A percentile compares a stretch with the other conserved stretches of the same genome.
Evolutionary conservation across 176 grass and related monocot species (phyloP).

Genomic region (Aegilops sharonensis): DNA sequence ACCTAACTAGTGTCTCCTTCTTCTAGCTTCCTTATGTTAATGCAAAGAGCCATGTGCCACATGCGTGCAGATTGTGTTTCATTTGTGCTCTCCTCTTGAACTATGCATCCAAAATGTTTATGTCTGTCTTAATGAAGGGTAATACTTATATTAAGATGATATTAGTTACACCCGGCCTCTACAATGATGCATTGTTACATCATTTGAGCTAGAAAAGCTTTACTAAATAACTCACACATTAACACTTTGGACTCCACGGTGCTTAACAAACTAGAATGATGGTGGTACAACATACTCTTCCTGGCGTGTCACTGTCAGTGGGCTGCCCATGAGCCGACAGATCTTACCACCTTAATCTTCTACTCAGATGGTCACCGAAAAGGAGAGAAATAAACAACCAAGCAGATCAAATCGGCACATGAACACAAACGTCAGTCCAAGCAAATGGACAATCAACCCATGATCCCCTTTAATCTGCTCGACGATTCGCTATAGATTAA

Average conservation of each 20-base stretch:
- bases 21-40: no score
- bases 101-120: no score
- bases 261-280: not conserved
- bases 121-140: no score
- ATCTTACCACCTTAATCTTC: not conserved
- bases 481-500: conserved; percentile 9
- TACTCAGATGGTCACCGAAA: not conserved
- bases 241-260: not conserved
- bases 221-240: not conserved
- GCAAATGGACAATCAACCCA: not conserved
- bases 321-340: no score
- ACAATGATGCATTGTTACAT: no score
- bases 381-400: not conserved
- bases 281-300: not conserved
- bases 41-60: no score
- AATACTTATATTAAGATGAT: no score
- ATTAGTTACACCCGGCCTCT: no score
- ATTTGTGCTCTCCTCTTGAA: no score
- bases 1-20: no score
- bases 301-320: not conserved
- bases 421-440: not conserved
- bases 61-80: no score
- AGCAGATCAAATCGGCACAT: conserved; percentile 3
- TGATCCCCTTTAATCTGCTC: conserved; percentile 2
- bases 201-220: not conserved